These are phyloP conservation scores for Lachnellula suecica DNA, from an alignment of 2,329 filamentous ascomycete species.

Conservation along the genomic window DNA sequence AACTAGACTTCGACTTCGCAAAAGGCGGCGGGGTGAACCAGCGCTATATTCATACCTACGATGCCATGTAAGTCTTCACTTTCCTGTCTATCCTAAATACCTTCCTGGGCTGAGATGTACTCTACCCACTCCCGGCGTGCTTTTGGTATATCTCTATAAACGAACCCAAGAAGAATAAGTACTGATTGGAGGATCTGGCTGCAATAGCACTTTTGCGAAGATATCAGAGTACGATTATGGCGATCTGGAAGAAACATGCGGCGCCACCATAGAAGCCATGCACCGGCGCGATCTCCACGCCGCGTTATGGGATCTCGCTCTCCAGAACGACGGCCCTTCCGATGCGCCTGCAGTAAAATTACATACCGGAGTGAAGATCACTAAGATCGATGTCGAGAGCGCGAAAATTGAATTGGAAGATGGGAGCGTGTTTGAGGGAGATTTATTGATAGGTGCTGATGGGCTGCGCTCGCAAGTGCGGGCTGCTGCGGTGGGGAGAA, in stretches of 20 bases:
- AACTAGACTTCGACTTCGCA: slow-evolving; percentile 37
- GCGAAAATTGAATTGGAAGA: neutral
- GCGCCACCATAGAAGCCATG: neutral
- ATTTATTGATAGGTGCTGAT: neutral
- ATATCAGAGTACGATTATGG: neutral
- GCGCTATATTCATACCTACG: too few relatives aligned
- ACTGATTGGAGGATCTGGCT: too few relatives aligned
- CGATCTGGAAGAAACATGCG: neutral
- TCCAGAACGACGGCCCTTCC: neutral
- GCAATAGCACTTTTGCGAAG: too few relatives aligned
- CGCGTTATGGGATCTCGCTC: neutral
- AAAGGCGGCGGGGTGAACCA: too few relatives aligned
- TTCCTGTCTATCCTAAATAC: neutral
- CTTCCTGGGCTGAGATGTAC: neutral
- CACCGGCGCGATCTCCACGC: slow-evolving; percentile 1
- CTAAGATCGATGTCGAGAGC: neutral
- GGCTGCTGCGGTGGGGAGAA: neutral
- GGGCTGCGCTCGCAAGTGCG: neutral
- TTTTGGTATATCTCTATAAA: too few relatives aligned
- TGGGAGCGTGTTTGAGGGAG: neutral
- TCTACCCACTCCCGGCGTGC: neutral
- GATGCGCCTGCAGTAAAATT: neutral
- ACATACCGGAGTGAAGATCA: neutral
- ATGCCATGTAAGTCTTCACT: too few relatives aligned
- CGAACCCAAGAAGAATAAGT: too few relatives aligned